Evolutionary conservation across 768 basidiomycete species (phyloP).

Genomic region (Mycena kentingensis): DNA sequence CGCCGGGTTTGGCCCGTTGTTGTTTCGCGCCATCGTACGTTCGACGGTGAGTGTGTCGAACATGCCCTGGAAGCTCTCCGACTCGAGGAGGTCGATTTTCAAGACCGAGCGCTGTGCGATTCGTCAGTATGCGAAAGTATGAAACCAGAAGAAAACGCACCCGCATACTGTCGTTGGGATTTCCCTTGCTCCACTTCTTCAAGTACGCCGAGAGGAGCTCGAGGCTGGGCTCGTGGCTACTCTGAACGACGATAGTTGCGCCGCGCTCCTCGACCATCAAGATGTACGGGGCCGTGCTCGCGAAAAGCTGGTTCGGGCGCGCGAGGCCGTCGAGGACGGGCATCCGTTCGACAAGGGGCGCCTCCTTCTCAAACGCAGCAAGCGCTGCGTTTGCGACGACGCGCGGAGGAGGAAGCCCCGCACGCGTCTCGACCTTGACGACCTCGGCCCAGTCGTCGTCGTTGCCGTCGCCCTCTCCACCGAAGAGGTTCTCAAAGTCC

Average conservation of each 20-base stretch:
- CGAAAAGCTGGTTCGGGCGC: conserved; percentile 38
- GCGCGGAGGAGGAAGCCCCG: conserved; percentile 2
- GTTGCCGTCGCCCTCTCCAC: conserved; percentile 11
- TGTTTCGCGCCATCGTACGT: conserved; percentile 25
- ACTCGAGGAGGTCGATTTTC: conserved; percentile 38
- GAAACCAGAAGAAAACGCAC: not conserved
- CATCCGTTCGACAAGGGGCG: conserved; percentile 22
- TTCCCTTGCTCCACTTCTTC: conserved; percentile 38
- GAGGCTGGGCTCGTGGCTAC: conserved; percentile 41
- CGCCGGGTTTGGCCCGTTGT: conserved; percentile 30
- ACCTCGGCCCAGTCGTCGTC: conserved; percentile 39
- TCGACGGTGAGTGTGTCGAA: conserved; percentile 38
- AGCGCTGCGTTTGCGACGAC: not conserved
- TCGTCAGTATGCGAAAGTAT: not conserved
- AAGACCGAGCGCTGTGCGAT: conserved; percentile 32
- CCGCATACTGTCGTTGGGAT: conserved; percentile 34
- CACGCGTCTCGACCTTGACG: conserved; percentile 20
- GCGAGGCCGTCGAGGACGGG: conserved; percentile 32
- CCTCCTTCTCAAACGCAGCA: conserved; percentile 4
- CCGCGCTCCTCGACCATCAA: conserved; percentile 35
- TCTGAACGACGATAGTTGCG: conserved; percentile 32
- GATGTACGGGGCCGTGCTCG: conserved; percentile 31
- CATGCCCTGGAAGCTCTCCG: conserved; percentile 35
- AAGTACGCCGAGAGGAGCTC: conserved; percentile 38
- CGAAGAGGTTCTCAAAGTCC: conserved; percentile 37